These are phyloP conservation scores for Phytophthora vignae DNA, from an alignment of 352 stramenopile species.

Conservation along the genomic window DNA sequence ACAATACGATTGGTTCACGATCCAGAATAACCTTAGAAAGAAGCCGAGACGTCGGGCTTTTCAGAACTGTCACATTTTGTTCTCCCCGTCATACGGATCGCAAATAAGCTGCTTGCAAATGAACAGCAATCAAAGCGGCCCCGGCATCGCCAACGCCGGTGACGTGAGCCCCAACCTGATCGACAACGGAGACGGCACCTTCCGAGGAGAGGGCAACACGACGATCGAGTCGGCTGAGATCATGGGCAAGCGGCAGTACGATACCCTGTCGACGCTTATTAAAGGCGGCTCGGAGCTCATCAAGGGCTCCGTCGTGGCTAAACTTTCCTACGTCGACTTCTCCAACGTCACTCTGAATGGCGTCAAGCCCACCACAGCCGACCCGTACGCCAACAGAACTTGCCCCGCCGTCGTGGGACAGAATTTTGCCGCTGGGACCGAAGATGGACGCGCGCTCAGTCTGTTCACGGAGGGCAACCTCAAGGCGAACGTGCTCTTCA, in stretches of 20 bases:
- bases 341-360: slow-evolving; percentile 50
- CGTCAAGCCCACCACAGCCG: not conserved
- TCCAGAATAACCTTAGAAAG: too few relatives aligned
- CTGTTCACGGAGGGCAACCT: slow-evolving; percentile 47
- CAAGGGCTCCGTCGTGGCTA: slow-evolving; percentile 4
- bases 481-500: slow-evolving; percentile 43
- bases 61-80: too few relatives aligned
- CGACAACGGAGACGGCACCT: slow-evolving; percentile 61
- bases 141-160: slow-evolving; percentile 56
- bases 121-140: too few relatives aligned
- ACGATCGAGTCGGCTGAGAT: slow-evolving; percentile 52
- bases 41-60: too few relatives aligned
- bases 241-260: slow-evolving; percentile 47
- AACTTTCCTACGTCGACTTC: slow-evolving; percentile 60
- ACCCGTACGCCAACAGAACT: slow-evolving; percentile 47
- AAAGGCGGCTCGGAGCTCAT: not conserved
- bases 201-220: slow-evolving; percentile 43
- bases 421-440: slow-evolving; percentile 60
- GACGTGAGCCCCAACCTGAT: slow-evolving; percentile 60
- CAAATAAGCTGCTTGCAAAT: too few relatives aligned
- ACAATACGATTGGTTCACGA: too few relatives aligned
- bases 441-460: slow-evolving; percentile 48
- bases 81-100: too few relatives aligned
- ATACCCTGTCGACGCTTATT: slow-evolving; percentile 41
- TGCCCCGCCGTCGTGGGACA: slow-evolving; percentile 57